Evolutionary conservation across 306 rosid species (phyloP), one percentile per base, ranked within the genome.

Genomic region (Trifolium fragiferum): DNA sequence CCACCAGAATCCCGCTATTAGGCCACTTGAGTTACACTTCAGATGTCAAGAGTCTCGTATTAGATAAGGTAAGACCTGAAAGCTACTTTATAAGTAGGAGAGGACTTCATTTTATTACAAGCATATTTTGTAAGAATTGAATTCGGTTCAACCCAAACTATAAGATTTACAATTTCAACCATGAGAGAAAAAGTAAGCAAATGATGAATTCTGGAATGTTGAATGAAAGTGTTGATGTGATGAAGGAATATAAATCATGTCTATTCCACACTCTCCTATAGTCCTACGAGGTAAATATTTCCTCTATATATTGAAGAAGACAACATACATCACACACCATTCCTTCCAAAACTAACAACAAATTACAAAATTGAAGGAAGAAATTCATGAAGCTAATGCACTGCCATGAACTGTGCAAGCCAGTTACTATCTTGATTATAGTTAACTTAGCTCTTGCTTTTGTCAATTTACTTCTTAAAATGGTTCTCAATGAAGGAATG

Each of bases 391-490:
- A 64, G 66, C 50, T 73, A 81, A 84, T 83, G 85, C 73, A 76
- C 16, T 68, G 65, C 38, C 57, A 38, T 76, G 82, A 35, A 72
- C 63, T 83, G 80, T 82, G 84, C 89, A 91, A 82, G 87, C 84
- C 85, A 67, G 75, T 82, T 77, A 19, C 58, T 69, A 55, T 76
- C 58, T 84, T 93, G 98, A 62, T 91, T 76, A n/a, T 80, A 1
- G 82, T 88, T 33, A 93, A 84, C 68, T 79, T 91, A 51, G 92
- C 94, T 4, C 47, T 89, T 27, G 91, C 90, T 37, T 7, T 85
- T 0, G 98, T 89, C 19, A 93, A 93, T 85, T 21, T 91, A 5
- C 87, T 88, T 65, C 90, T 89, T 46, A 91, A 93, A 90, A 85
- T 85, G 82, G 77, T 85, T 73, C 84, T 91, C 15, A 85, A 81